phyloP scores from a whole-genome alignment of 768 basidiomycete species.

The Heimioporus sp. region DNA sequence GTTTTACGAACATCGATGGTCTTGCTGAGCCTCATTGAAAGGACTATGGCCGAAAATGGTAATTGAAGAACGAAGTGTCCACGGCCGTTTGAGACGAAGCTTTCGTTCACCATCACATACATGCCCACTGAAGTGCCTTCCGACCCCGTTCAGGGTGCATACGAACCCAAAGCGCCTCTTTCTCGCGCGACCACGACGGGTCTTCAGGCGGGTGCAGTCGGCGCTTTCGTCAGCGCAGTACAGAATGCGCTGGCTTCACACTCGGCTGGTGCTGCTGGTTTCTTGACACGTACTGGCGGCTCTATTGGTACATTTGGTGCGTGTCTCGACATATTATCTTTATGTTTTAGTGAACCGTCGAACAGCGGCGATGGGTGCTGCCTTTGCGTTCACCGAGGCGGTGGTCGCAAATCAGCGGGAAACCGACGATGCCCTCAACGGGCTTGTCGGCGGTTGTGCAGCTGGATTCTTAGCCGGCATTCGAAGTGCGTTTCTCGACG shows the following conservation, averaged over 20 bases:
- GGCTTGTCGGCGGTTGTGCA: conserved; percentile 85
- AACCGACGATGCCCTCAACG: conserved; percentile 78
- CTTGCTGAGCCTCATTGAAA: conserved; percentile 41
- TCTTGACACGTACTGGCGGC: conserved; percentile 83
- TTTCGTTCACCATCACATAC: not conserved
- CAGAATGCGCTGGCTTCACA: conserved; percentile 83
- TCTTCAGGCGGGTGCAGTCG: conserved; percentile 64
- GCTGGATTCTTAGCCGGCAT: conserved; percentile 91
- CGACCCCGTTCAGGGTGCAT: conserved; percentile 22
- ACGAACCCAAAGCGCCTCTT: conserved; percentile 53
- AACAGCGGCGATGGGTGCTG: conserved; percentile 84
- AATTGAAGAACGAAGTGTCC: conserved; percentile 3
- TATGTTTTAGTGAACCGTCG: conserved; percentile 4
- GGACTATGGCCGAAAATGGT: conserved; percentile 21
- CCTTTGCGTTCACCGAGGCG: conserved; percentile 82
- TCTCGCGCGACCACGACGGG: conserved; percentile 55
- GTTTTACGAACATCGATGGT: conserved; percentile 42
- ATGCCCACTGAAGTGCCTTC: conserved; percentile 23
- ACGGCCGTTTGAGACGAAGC: not conserved
- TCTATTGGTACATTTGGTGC: conserved; percentile 91
- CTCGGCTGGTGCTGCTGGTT: conserved; percentile 77
- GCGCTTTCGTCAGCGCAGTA: conserved; percentile 64
- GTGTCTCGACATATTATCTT: conserved; percentile 22
- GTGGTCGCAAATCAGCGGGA: conserved; percentile 77
- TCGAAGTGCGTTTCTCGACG: conserved; percentile 50